Base-by-base conservation (phyloP, 164 flowering plant genomes). In the Vitis riparia region DNA sequence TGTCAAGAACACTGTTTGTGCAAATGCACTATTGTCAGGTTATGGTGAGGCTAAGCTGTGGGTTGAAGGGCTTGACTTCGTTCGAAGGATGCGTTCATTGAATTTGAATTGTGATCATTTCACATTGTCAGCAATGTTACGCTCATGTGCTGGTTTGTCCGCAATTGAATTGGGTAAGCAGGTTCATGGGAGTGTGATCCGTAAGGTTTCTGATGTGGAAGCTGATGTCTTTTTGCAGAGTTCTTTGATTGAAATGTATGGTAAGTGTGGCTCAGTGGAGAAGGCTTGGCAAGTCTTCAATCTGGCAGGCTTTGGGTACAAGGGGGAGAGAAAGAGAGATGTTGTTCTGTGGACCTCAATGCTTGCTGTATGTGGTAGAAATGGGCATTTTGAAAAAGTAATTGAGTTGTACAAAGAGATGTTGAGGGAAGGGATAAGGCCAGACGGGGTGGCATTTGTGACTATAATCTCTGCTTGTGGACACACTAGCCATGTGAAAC, bases 181-280 rank as follows among this genome's bases (percentile, higher is more conserved):
- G 70, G 81, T 83, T 14, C 93, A 90, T 78, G 86, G 68, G 1
- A 55, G 32, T 73, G 1, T 71, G 50, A 13, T 64, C 14, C 80
- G 89, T 4, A 73, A 51, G 47, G 58, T 64, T 37, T 49, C 17
- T 61, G 71, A 72, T 65, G 2, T 77, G 56, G 76, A 67, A 47
- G 61, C 44, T 15, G 98, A 88, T 78, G 81, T 84, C 44, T 86
- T 80, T 61, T 59, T 89, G 63, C 82, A 77, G 73, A 88, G 89
- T 68, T 83, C 88, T 23, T 76, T 93, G 83, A 80, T 91, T 71
- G 97, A 91, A 66, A 88, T 91, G 94, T 91, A 91, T 81, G 94
- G 95, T 5, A 91, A 81, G 70, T 86, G 91, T 81, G 95, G 95
- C 29, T 53, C 82, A 14, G 83, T 84, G 9, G 80, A 55, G 50